phyloP scores from a whole-genome alignment of 192 early-diverging fungal genomes.

The Coemansia sp. region DNA sequence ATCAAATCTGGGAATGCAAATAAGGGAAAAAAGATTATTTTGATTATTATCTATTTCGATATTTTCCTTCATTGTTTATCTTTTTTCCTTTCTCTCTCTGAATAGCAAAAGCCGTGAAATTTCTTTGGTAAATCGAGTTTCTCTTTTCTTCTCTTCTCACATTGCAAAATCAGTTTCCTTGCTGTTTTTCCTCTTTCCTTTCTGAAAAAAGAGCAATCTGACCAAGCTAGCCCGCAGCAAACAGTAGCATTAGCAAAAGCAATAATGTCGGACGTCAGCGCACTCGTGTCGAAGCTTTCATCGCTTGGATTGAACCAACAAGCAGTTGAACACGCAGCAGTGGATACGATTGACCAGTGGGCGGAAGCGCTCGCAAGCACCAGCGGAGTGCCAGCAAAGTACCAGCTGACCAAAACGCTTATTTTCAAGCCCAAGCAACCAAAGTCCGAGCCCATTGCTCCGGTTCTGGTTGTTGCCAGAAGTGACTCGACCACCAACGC shows the following conservation, averaged over 20 bases:
- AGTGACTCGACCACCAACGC: constrained; percentile 57
- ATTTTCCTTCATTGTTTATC: too few relatives aligned
- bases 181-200: background rate
- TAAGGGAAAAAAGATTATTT: too few relatives aligned
- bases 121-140: constrained; percentile 6
- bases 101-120: background rate
- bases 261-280: constrained; percentile 45
- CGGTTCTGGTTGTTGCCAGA: constrained; percentile 65
- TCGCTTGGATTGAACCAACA: constrained; percentile 38
- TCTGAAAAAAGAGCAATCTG: background rate
- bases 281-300: constrained; percentile 42
- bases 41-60: too few relatives aligned
- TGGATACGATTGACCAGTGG: constrained; percentile 63
- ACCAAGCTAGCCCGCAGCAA: background rate
- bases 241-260: background rate
- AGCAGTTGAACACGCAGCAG: constrained; percentile 57
- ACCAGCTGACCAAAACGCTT: constrained; percentile 68
- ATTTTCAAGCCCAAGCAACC: constrained; percentile 80
- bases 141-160: constrained; percentile 6
- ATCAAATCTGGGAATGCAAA: too few relatives aligned
- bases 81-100: background rate
- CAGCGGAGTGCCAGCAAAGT: constrained; percentile 30
- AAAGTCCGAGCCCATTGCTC: constrained; percentile 61
- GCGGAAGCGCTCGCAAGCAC: constrained; percentile 39
- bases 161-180: background rate